A percentile compares a stretch with the other conserved stretches of the same genome.
Conservation (phyloP, 176 grass and related monocot genomes). For the Aegilops sharonensis region DNA sequence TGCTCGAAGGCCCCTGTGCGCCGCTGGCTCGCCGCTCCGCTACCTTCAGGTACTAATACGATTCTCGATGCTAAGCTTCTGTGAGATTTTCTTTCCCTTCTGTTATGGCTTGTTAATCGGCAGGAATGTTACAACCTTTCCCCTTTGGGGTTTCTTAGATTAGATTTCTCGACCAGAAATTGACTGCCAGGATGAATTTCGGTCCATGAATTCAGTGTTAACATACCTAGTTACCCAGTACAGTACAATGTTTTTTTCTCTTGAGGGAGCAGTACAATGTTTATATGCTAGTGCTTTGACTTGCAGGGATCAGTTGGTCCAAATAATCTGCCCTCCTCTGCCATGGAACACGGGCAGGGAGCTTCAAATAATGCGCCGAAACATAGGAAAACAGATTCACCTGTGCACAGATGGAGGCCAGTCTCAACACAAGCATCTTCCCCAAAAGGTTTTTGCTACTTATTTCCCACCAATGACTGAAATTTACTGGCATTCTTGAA, state of each 20-base stretch:
- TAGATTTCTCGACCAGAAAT: too few species aligned
- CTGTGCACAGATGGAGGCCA: slow-evolving; percentile 53
- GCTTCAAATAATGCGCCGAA: not conserved
- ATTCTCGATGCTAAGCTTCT: too few species aligned
- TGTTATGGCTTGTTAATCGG: too few species aligned
- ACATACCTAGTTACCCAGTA: too few species aligned
- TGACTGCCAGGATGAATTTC: too few species aligned
- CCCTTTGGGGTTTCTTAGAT: too few species aligned
- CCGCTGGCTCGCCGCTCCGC: not conserved
- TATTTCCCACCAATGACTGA: too few species aligned
- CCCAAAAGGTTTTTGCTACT: slow-evolving; percentile 28
- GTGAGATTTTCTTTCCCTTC: too few species aligned
- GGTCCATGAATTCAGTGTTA: too few species aligned
- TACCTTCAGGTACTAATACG: not conserved
- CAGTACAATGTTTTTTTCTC: too few species aligned
- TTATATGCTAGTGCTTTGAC: not conserved
- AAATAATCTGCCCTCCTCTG: slow-evolving; percentile 33
- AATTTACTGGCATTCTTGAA: not conserved
- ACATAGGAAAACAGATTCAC: slow-evolving; percentile 44
- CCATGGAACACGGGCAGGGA: slow-evolving; percentile 40
- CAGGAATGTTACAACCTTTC: too few species aligned
- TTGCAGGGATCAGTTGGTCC: slow-evolving; percentile 31
- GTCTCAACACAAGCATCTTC: slow-evolving; percentile 51
- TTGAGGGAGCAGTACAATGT: not conserved
- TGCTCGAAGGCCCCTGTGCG: not conserved